Conservation (phyloP, 306 rosid genomes). For the Casuarina glauca region DNA sequence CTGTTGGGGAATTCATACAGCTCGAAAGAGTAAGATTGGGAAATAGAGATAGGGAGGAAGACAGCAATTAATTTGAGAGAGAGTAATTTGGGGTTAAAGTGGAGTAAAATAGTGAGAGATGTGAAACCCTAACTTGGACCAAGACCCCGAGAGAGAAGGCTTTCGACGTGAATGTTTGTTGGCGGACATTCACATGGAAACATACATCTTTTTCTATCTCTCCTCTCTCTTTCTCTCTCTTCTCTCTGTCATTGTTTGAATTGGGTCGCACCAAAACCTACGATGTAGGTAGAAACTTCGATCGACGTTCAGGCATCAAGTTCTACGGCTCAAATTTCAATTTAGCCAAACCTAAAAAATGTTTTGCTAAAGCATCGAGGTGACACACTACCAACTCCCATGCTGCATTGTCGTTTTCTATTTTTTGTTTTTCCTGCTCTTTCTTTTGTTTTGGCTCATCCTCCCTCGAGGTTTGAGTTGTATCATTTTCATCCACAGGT, state of each 20-base stretch:
- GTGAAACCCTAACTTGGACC: slow-evolving; percentile 52
- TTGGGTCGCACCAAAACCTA: slow-evolving; percentile 22
- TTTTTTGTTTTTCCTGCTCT: neutral
- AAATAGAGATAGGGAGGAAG: neutral
- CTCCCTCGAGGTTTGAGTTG: neutral
- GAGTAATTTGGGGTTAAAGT: slow-evolving; percentile 8
- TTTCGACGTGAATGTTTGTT: slow-evolving; percentile 79
- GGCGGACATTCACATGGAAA: slow-evolving; percentile 61
- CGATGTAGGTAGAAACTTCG: slow-evolving; percentile 19
- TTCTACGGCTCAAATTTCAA: slow-evolving; percentile 19
- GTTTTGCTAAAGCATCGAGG: neutral
- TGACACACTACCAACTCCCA: slow-evolving; percentile 14
- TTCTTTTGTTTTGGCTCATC: neutral
- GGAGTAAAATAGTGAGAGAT: neutral
- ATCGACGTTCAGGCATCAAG: slow-evolving; percentile 20
- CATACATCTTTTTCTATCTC: slow-evolving; percentile 28
- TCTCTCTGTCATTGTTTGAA: slow-evolving; percentile 6
- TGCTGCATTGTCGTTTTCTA: slow-evolving; percentile 7
- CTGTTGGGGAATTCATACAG: slow-evolving; percentile 20
- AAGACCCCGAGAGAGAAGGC: slow-evolving; percentile 47
- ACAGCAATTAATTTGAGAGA: slow-evolving; percentile 35
- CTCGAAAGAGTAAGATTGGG: neutral
- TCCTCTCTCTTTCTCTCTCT: slow-evolving; percentile 24
- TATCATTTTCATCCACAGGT: too few relatives aligned
- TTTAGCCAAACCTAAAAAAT: slow-evolving; percentile 4